Evolutionary conservation across 148 eudicot genomes (phyloP), one percentile per base, ranked within the genome.

Genomic region (Silene conica): DNA sequence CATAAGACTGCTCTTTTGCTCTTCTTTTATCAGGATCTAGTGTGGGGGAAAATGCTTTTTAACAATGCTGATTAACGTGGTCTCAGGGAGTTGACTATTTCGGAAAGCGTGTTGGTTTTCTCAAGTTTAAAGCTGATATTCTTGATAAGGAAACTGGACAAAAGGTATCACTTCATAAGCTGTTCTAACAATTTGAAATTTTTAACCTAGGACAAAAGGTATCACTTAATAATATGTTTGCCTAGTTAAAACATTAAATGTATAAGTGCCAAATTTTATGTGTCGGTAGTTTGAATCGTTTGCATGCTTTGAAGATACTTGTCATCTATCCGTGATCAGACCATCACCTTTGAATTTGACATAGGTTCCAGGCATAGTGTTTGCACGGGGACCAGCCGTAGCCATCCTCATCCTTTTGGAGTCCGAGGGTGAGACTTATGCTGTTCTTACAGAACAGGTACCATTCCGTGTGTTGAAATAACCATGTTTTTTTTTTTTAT

Each of bases 301-400:
- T 38, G 43, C 43, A 38, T 38, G 7, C 43, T 7, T 38, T 6
- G 8, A 38, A 38, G 41, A 34, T 34, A 34, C 41, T 34, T 34
- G 41, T 26, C 28, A 26, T 26, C 28, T n/a, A n/a, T n/a, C n/a
- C n/a, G n/a, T n/a, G n/a, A n/a, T n/a, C n/a, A n/a, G n/a, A 26
- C 41, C 41, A 34, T 34, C 8, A 73, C 50, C 66, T 34, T 34
- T 16, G 15, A 64, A 64, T 50, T 54, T 70, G 65, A 12, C 28
- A 38, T 84, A 95, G 99, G 89, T 95, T 87, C 98, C 98, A 81
- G 97, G 98, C 77, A 92, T 95, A 79, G 96, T 92, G 63, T 92
- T 95, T 85, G 97, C 97, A 68, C 87, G 97, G 78, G 97, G 99
- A 70, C 96, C 99, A 79, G 99, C 99, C 72, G 97, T 89, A 73